Percentiles rank a stretch among this genome's conserved stretches.
Conservation (phyloP, 2,329 filamentous ascomycete genomes). For the Aureobasidium subglaciale region DNA sequence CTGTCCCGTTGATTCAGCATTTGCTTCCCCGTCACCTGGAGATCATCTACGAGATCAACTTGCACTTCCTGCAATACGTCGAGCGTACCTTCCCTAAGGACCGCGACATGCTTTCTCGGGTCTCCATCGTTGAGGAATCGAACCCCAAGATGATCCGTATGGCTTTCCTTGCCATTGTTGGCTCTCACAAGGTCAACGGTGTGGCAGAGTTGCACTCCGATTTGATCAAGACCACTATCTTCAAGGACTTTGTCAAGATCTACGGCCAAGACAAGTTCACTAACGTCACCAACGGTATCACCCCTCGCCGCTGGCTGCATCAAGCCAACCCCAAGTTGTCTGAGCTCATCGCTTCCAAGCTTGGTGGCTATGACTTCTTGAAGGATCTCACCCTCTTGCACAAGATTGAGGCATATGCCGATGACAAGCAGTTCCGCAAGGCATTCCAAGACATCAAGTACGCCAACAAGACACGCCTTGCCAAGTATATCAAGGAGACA, state of each 20-base stretch:
- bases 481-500: slow-evolving; percentile 80
- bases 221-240: slow-evolving; percentile 97
- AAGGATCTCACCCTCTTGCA: slow-evolving; percentile 84
- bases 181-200: slow-evolving; percentile 98
- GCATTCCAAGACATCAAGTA: slow-evolving; percentile 97
- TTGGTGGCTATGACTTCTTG: slow-evolving; percentile 74
- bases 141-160: slow-evolving; percentile 98
- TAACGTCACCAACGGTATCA: slow-evolving; percentile 98
- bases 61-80: slow-evolving; percentile 84
- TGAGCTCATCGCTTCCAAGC: slow-evolving; percentile 83
- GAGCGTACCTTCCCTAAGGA: slow-evolving; percentile 88
- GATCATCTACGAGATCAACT: slow-evolving; percentile 97
- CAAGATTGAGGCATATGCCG: slow-evolving; percentile 73
- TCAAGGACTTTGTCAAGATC: slow-evolving; percentile 95
- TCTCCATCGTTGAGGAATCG: slow-evolving; percentile 97
- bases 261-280: slow-evolving; percentile 97
- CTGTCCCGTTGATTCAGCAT: slow-evolving; percentile 84
- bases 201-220: slow-evolving; percentile 97
- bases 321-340: slow-evolving; percentile 93
- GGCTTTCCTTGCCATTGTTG: slow-evolving; percentile 90
- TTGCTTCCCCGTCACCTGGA: slow-evolving; percentile 89
- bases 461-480: slow-evolving; percentile 87
- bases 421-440: slow-evolving; percentile 85
- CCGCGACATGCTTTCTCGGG: slow-evolving; percentile 71
- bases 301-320: slow-evolving; percentile 90